These are phyloP conservation scores for Botrytis sinoallii DNA, from an alignment of 2,329 filamentous ascomycete species.

Conservation along the genomic window DNA sequence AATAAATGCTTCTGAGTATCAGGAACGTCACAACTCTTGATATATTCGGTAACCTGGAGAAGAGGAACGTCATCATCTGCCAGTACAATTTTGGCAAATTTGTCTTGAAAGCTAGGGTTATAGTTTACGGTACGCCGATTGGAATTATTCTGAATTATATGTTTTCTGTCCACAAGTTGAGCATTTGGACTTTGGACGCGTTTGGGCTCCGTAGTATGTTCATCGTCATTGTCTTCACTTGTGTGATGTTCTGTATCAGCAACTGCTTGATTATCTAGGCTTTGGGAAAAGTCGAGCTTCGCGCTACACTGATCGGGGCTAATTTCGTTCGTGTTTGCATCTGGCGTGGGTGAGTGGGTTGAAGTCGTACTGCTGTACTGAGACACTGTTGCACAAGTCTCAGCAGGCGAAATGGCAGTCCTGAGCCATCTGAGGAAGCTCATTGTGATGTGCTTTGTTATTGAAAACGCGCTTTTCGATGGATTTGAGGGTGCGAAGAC, in stretches of 20 bases:
- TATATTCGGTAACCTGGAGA: not conserved
- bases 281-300: not conserved
- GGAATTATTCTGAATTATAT: not conserved
- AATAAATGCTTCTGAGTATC: not conserved
- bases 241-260: not conserved
- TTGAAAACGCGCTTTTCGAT: not conserved
- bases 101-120: not conserved
- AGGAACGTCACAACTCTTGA: not conserved
- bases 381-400: not conserved
- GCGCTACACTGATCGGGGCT: not conserved
- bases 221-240: not conserved
- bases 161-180: not conserved
- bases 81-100: rapidly evolving
- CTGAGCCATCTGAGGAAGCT: not conserved
- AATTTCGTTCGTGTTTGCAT: not conserved
- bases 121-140: not conserved
- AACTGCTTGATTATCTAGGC: not conserved
- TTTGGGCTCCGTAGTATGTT: not conserved
- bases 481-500: not conserved
- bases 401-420: not conserved
- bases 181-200: not conserved
- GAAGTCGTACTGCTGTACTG: not conserved
- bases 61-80: not conserved
- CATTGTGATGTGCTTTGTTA: not conserved
- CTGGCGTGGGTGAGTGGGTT: not conserved